Percentiles rank a stretch among this genome's conserved stretches.
These are phyloP conservation scores for Juglanconis juglandina DNA, from an alignment of 2,329 filamentous ascomycete genomes.

Conservation along the genomic window DNA sequence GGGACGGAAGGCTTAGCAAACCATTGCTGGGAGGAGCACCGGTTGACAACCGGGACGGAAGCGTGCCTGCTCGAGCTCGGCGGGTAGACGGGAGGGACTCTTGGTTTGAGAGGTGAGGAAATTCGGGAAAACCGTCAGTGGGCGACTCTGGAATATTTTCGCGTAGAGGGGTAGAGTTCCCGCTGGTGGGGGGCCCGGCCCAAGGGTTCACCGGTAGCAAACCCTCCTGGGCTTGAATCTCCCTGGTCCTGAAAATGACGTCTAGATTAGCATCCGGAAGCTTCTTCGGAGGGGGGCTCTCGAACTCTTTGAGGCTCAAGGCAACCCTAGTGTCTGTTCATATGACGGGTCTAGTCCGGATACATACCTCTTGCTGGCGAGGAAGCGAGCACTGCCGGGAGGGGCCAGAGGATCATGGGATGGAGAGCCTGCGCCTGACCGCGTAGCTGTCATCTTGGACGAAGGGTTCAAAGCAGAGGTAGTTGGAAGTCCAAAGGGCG, in stretches of 20 bases:
- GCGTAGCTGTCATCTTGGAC: constrained; percentile 58
- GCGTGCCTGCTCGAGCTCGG: constrained; percentile 84
- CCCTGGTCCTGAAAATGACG: constrained; percentile 66
- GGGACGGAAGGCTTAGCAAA: constrained; percentile 51
- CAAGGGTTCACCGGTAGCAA: constrained; percentile 71
- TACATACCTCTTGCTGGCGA: constrained; percentile 89
- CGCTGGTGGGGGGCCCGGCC: constrained; percentile 94
- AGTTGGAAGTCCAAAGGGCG: constrained; percentile 68
- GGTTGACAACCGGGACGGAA: constrained; percentile 91
- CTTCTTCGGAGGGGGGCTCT: background rate
- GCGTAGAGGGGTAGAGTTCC: constrained; percentile 90
- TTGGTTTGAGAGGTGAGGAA: constrained; percentile 68
- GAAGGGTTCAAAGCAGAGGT: constrained; percentile 49
- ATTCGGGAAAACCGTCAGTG: constrained; percentile 91
- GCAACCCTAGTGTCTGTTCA: background rate
- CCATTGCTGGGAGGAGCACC: constrained; percentile 61
- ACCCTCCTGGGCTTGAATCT: constrained; percentile 96
- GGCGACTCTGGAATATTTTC: constrained; percentile 98
- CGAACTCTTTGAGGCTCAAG: too few species aligned
- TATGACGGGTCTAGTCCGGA: constrained; percentile 17
- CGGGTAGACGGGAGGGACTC: constrained; percentile 66
- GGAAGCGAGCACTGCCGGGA: constrained; percentile 52
- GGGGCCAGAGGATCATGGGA: constrained; percentile 76
- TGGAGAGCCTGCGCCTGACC: constrained; percentile 91
- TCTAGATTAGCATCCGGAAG: constrained; percentile 18